These are phyloP conservation scores for Trametes gibbosa DNA, from an alignment of 768 basidiomycete genomes.

Conservation along the genomic window DNA sequence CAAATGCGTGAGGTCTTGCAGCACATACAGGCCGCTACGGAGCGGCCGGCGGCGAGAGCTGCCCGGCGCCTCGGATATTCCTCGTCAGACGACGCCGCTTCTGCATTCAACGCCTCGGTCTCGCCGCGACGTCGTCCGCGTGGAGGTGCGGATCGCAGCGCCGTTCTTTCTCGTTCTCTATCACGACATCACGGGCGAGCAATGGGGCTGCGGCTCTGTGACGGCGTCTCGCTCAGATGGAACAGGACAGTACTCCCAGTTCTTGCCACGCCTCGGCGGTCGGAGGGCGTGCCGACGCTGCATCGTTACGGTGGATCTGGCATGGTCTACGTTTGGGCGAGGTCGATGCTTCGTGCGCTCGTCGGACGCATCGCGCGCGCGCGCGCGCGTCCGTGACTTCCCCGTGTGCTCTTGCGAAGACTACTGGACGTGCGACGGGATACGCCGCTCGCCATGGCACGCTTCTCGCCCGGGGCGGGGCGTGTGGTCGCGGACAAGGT, in stretches of 20 bases:
- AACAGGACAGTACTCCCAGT: too few species aligned
- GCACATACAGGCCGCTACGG: too few species aligned
- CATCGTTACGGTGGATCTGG: neutral
- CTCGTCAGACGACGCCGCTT: constrained; percentile 11
- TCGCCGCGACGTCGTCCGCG: neutral
- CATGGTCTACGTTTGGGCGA: neutral
- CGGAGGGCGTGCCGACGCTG: neutral
- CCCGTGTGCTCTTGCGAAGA: neutral
- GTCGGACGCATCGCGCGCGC: constrained; percentile 9
- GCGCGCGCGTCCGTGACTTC: neutral
- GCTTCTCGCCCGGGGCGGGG: neutral
- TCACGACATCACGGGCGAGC: neutral
- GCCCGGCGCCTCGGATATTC: constrained; percentile 5
- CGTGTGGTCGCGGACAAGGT: constrained; percentile 7
- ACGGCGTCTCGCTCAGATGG: neutral
- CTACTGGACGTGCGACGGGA: neutral
- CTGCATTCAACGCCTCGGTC: constrained; percentile 6
- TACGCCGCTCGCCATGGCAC: neutral
- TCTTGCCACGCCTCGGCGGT: neutral
- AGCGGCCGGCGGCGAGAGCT: neutral
- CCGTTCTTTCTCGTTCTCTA: constrained; percentile 10
- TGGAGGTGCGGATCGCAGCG: constrained; percentile 10
- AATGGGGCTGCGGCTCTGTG: neutral
- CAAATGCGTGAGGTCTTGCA: too few species aligned
- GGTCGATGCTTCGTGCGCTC: constrained; percentile 6